A percentile compares a stretch with the other conserved stretches of the same genome.
phyloP scores from a whole-genome alignment of 108 stramenopile species.

The Cyclotella kingstonii region DNA sequence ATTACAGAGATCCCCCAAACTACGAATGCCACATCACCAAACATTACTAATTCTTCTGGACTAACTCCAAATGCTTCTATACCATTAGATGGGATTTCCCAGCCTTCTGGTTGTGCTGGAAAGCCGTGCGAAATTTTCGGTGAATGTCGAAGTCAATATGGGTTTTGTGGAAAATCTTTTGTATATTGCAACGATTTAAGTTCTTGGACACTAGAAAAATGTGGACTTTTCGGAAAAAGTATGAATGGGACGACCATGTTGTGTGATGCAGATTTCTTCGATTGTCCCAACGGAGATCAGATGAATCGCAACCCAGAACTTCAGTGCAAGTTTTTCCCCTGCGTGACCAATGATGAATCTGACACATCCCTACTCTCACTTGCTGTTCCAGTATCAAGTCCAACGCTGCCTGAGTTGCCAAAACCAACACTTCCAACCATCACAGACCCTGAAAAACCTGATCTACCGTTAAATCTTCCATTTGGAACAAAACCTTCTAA shows the following conservation, averaged over 20 bases:
- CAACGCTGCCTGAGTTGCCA: conserved; percentile 25
- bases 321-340: conserved; percentile 37
- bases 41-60: too few relatives aligned
- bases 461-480: not conserved
- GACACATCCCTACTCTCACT: not conserved
- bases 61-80: too few relatives aligned
- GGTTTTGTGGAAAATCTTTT: conserved; percentile 36
- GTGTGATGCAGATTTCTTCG: conserved; percentile 31
- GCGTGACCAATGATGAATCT: conserved; percentile 24
- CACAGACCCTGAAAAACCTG: conserved; percentile 10
- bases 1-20: not conserved
- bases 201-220: conserved; percentile 40
- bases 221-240: conserved; percentile 41
- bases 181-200: conserved; percentile 41
- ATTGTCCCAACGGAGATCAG: conserved; percentile 35
- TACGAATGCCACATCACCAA: too few relatives aligned
- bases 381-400: conserved; percentile 18
- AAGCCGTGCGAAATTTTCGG: conserved; percentile 4
- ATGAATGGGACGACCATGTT: conserved; percentile 19
- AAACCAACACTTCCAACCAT: conserved; percentile 41
- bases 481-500: conserved; percentile 3
- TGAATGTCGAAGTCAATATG: conserved; percentile 27
- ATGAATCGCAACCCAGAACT: conserved; percentile 33
- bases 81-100: too few relatives aligned
- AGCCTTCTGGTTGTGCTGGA: conserved; percentile 4